These are phyloP conservation scores for Solanum sejunctum DNA, from an alignment of 257 asterid species.

Conservation along the genomic window DNA sequence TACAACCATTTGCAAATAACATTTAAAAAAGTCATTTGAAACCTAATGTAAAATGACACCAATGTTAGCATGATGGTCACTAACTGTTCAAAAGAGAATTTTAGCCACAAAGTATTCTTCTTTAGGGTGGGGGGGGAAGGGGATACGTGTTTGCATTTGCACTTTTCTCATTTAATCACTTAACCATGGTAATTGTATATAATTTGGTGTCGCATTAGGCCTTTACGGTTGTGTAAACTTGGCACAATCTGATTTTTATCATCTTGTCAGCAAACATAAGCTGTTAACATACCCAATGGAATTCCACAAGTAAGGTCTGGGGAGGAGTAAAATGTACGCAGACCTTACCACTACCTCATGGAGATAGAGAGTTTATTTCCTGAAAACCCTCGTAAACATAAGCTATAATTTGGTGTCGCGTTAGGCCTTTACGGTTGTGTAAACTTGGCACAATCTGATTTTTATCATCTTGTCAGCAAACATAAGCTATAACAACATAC, in stretches of 20 bases:
- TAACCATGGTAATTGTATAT: neutral
- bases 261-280: no score
- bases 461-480: no score
- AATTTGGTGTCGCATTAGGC: neutral
- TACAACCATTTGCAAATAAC: neutral
- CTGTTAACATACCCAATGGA: neutral
- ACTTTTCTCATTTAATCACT: neutral
- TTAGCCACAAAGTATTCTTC: neutral
- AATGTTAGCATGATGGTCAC: neutral
- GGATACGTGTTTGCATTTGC: no score
- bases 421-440: neutral
- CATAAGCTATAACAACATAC: neutral
- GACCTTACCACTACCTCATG: no score
- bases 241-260: neutral
- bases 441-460: neutral
- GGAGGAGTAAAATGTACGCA: no score
- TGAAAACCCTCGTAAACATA: neutral
- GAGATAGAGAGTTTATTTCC: no score
- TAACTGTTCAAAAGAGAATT: neutral
- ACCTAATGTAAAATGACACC: neutral
- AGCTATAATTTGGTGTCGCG: no score
- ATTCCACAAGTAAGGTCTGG: no score
- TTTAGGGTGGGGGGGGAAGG: neutral
- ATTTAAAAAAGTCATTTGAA: neutral
- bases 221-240: neutral